These are phyloP conservation scores for Plectranthus barbatus DNA, from an alignment of 257 asterid species.

Conservation along the genomic window DNA sequence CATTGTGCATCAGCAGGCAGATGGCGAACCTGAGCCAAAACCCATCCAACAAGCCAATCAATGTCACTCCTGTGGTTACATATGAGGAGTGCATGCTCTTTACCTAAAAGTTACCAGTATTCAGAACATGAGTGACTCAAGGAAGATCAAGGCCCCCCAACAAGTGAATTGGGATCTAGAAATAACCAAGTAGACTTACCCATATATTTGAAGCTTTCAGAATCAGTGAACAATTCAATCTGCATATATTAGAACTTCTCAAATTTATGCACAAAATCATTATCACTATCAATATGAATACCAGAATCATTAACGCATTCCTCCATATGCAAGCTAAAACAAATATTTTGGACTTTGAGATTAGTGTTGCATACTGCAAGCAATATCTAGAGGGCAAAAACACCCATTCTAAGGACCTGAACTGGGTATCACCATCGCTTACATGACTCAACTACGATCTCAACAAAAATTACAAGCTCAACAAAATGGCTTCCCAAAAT, in stretches of 20 bases:
- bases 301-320: background rate
- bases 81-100: slow-evolving; percentile 82
- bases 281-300: slow-evolving; percentile 2
- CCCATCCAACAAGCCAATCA: slow-evolving; percentile 99
- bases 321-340: background rate
- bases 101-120: slow-evolving; percentile 36
- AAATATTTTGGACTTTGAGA: background rate
- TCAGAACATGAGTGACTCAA: background rate
- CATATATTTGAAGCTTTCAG: slow-evolving; percentile 56
- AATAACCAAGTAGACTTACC: slow-evolving; percentile 40
- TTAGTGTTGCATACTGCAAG: background rate
- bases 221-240: slow-evolving; percentile 60
- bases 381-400: no score
- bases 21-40: slow-evolving; percentile 76
- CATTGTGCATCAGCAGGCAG: slow-evolving; percentile 1
- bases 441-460: background rate
- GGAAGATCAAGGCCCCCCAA: slow-evolving; percentile 15
- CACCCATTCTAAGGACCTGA: no score
- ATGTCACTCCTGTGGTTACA: slow-evolving; percentile 85
- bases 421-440: background rate
- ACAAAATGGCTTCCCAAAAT: background rate
- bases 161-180: slow-evolving; percentile 3
- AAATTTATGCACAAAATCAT: background rate
- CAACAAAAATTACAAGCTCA: background rate
- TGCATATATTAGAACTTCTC: slow-evolving; percentile 40